Base-by-base conservation (phyloP, 1,139 yeast species). In the Yamadazyma epiphylla region DNA sequence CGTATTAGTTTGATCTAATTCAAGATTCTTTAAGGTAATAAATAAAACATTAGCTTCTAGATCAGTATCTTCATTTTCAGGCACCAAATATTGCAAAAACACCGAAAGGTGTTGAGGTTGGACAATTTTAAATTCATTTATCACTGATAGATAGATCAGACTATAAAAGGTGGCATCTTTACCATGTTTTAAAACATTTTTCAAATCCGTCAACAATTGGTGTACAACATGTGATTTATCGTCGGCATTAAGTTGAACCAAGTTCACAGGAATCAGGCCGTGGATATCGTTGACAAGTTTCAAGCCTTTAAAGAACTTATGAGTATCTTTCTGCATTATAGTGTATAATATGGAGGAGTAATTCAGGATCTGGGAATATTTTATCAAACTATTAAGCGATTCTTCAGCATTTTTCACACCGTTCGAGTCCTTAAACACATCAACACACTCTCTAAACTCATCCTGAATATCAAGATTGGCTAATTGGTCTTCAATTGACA, bases 61-160 rank as follows among this genome's bases (percentile, higher is more conserved):
- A 3, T 42, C 38, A 5, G 39, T 19, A 14, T 38, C 37, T 11
- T 39, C 36, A 11, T 37, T 22, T 7, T 35, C 32, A 2, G 55
- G 55, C 19, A 38, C 42, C 23, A 60, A 39, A 15, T 38, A 47
- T 2, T 38, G 31, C 7, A 61, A 40, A 21, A 61, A 44, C 4
- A 53, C 36, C 7, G 45, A 45, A 11, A 60, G 27, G 36, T 60
- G 64, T 14, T 46, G 46, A 6, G 52, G 49, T 27, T 46, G 44
- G 4, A 35, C 26, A 5, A 45, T 25, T 3, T 48, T 42, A 25
- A 55, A 56, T 25, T 46, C 48, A 4, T 53, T 33, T 0, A 47
- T 29, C 11, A 57, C 23, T 5, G 40, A 31, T 15, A 53, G 39
- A 29, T 55, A 56, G 1, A 44, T 33, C 13, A 39, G 41, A 5